Conservation (phyloP, 371 early-diverging fungal genomes). For the Umbelopsis sp. region DNA sequence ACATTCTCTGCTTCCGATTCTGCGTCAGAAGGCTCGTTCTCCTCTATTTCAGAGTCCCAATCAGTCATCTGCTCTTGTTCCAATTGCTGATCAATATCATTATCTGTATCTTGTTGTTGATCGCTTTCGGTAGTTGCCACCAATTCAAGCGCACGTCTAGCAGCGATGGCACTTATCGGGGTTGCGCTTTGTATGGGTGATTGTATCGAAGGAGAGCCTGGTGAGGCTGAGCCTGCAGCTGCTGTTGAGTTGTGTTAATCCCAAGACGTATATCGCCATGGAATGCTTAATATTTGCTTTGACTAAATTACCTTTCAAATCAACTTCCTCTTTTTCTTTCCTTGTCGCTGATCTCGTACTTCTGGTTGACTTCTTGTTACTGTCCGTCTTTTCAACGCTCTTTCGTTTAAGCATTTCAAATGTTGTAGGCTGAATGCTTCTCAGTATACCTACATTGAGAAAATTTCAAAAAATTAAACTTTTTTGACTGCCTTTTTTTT, state of each 20-base stretch:
- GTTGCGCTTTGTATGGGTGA: neutral
- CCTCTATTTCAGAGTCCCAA: conserved; percentile 19
- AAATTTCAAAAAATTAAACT: neutral
- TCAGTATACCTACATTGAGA: neutral
- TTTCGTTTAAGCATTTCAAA: conserved; percentile 11
- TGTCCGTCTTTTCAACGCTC: neutral
- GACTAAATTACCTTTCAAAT: neutral
- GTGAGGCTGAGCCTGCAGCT: neutral
- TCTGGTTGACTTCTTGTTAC: neutral
- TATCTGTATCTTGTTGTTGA: conserved; percentile 6
- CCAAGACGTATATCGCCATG: neutral
- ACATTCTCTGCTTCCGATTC: conserved; percentile 5
- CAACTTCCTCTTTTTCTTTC: neutral
- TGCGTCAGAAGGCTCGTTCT: neutral
- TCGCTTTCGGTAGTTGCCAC: neutral
- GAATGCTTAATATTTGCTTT: neutral
- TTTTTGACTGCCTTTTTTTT: neutral
- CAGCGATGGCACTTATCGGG: conserved; percentile 27
- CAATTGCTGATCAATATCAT: conserved; percentile 11
- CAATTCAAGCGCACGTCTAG: conserved; percentile 21
- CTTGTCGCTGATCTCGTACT: neutral
- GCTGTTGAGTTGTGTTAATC: too few relatives aligned
- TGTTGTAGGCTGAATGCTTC: neutral
- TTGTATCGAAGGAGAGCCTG: neutral
- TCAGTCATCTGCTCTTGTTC: conserved; percentile 8